Percentiles rank a stretch among this genome's conserved stretches.
Evolutionary conservation across 2,329 filamentous ascomycete species (phyloP).

Genomic region (Zelopaecilomyces penicillatus): DNA sequence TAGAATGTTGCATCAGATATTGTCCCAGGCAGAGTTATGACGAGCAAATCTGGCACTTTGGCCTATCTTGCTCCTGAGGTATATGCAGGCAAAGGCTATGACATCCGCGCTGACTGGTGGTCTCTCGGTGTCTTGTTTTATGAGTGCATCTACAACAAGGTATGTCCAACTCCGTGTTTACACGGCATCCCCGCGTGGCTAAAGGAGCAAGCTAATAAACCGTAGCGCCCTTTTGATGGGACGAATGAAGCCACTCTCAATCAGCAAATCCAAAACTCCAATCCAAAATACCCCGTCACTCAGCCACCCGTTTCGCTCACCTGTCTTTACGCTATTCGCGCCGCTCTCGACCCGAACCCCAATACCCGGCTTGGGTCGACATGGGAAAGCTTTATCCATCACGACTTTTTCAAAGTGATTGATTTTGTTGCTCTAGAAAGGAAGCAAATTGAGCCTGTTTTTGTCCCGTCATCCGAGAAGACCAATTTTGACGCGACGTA

Average conservation of each 20-base stretch:
- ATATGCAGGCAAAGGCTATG: conserved; percentile 83
- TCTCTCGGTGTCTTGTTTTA: conserved; percentile 97
- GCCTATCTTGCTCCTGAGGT: conserved; percentile 96
- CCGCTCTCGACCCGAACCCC: conserved; percentile 72
- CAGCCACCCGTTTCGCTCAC: conserved; percentile 80
- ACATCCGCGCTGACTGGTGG: conserved; percentile 94
- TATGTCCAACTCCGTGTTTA: conserved; percentile 29
- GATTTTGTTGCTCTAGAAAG: conserved; percentile 78
- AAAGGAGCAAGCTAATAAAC: background rate
- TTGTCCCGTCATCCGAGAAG: conserved; percentile 90
- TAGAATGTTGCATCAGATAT: conserved; percentile 97
- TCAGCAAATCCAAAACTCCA: conserved; percentile 70
- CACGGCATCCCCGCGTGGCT: background rate
- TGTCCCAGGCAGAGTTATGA: conserved; percentile 69
- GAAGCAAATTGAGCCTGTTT: conserved; percentile 85
- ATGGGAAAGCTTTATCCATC: conserved; percentile 77
- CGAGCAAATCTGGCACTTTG: conserved; percentile 92
- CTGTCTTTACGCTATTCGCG: conserved; percentile 82
- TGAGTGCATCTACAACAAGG: conserved; percentile 99
- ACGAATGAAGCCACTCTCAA: conserved; percentile 74
- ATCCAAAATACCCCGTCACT: conserved; percentile 85
- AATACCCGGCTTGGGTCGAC: conserved; percentile 74
- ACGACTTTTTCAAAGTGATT: conserved; percentile 81
- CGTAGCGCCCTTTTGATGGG: conserved; percentile 83
- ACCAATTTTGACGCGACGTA: conserved; percentile 99